Percentiles rank a stretch among this genome's conserved stretches.
Evolutionary conservation across 345 rosid genomes (phyloP).

Genomic region (Stellera chamaejasme): DNA sequence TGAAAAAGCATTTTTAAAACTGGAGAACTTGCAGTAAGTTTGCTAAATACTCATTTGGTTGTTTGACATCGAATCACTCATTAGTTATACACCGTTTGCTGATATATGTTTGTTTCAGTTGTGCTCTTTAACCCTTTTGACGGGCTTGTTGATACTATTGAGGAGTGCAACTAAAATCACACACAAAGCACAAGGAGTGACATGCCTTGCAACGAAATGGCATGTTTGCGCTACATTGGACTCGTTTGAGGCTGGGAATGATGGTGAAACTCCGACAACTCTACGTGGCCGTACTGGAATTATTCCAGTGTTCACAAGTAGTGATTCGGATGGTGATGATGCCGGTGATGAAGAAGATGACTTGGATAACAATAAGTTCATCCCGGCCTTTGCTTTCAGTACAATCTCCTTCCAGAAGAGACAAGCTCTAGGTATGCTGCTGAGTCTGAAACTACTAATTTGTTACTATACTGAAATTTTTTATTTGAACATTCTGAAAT

Average conservation of each 20-base stretch:
- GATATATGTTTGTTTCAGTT: slow-evolving; percentile 33
- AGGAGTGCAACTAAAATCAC: slow-evolving; percentile 91
- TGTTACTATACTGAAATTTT: not conserved
- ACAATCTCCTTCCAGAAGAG: slow-evolving; percentile 87
- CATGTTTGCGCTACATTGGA: slow-evolving; percentile 82
- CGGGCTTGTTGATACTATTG: slow-evolving; percentile 52
- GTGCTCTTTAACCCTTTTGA: slow-evolving; percentile 66
- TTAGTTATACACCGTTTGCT: not conserved
- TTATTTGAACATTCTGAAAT: not conserved
- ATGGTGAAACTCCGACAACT: slow-evolving; percentile 58
- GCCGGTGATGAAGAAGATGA: slow-evolving; percentile 83
- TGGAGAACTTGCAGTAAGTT: slow-evolving; percentile 83
- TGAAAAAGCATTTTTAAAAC: slow-evolving; percentile 43
- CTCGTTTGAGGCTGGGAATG: slow-evolving; percentile 38
- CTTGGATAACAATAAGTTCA: slow-evolving; percentile 53
- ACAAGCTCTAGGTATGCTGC: slow-evolving; percentile 66
- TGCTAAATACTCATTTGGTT: too few relatives aligned
- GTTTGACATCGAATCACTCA: not conserved
- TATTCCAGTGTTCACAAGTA: slow-evolving; percentile 13
- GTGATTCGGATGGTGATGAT: slow-evolving; percentile 40
- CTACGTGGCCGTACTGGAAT: slow-evolving; percentile 11
- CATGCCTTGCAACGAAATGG: slow-evolving; percentile 94
- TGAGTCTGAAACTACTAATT: not conserved
- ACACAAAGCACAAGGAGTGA: slow-evolving; percentile 81
- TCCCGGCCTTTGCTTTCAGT: slow-evolving; percentile 62